Evolutionary conservation across 2,329 filamentous ascomycete genomes (phyloP).

Genomic region (Paecilomyces sp.): DNA sequence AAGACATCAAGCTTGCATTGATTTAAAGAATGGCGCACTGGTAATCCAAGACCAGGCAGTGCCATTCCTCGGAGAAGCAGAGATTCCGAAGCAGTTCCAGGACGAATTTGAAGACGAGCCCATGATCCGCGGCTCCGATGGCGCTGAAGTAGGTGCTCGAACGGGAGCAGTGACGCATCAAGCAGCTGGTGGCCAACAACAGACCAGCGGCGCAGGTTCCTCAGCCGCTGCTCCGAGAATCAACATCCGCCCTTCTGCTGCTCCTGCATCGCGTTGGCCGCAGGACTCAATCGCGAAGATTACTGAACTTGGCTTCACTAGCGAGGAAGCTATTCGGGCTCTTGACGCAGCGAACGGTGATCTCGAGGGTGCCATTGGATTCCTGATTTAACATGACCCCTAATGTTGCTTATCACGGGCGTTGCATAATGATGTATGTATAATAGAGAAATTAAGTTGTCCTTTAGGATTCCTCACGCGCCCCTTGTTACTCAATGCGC

Average conservation of each 20-base stretch:
- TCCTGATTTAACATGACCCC: conserved; percentile 51
- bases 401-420: background rate
- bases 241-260: conserved; percentile 19
- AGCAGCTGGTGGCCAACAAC: conserved; percentile 15
- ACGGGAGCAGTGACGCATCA: conserved; percentile 58
- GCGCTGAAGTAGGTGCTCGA: conserved; percentile 78
- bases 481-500: background rate
- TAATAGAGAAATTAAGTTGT: background rate
- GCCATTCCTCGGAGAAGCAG: conserved; percentile 81
- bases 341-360: conserved; percentile 78
- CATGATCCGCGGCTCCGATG: conserved; percentile 74
- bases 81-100: conserved; percentile 75
- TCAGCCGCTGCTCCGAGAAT: conserved; percentile 14
- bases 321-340: conserved; percentile 69
- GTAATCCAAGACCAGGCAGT: conserved; percentile 85
- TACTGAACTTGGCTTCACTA: conserved; percentile 67
- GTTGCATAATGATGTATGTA: background rate
- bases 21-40: conserved; percentile 75
- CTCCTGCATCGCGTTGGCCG: conserved; percentile 38
- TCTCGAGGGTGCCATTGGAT: conserved; percentile 76
- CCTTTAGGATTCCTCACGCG: background rate
- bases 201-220: conserved; percentile 6
- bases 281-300: conserved; percentile 67
- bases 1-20: conserved; percentile 87
- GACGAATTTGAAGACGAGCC: conserved; percentile 74